Conservation (phyloP, 805 yeast genomes). For the Metschnikowia noctiluminum region DNA sequence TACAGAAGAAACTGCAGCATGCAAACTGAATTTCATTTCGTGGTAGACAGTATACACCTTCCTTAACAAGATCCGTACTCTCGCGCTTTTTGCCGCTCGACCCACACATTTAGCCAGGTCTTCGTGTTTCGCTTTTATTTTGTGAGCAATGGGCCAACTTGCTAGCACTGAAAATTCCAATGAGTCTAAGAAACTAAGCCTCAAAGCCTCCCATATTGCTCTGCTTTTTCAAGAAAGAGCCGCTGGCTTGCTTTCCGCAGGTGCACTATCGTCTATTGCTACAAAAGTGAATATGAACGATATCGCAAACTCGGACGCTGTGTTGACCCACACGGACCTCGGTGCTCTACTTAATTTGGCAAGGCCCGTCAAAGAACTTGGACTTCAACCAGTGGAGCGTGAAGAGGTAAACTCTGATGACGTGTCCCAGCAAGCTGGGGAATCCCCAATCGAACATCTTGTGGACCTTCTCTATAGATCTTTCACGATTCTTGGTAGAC, state of each 20-base stretch:
- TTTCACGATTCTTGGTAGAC: conserved; percentile 42
- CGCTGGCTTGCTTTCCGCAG: conserved; percentile 3
- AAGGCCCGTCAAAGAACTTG: too few species aligned
- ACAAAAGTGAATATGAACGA: conserved; percentile 2
- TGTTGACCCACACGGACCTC: conserved; percentile 5
- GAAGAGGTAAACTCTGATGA: not conserved
- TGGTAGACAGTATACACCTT: too few species aligned
- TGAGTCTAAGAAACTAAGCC: not conserved
- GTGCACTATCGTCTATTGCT: conserved; percentile 9
- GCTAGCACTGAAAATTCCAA: conserved; percentile 11
- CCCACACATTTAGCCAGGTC: not conserved
- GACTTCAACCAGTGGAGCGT: not conserved
- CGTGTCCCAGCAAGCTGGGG: not conserved
- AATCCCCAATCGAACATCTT: not conserved
- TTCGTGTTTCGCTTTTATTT: not conserved
- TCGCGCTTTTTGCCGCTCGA: not conserved
- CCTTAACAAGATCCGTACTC: too few species aligned
- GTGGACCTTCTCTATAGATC: conserved; percentile 35
- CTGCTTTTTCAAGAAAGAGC: conserved; percentile 5
- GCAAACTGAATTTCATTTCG: too few species aligned
- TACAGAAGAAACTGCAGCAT: too few species aligned
- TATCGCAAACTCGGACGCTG: not conserved
- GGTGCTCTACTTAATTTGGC: not conserved
- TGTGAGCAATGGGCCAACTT: conserved; percentile 18
- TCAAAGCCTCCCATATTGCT: not conserved